Base-by-base conservation (phyloP, 2,329 filamentous ascomycete species). In the Tolypocladium ophioglossoides region DNA sequence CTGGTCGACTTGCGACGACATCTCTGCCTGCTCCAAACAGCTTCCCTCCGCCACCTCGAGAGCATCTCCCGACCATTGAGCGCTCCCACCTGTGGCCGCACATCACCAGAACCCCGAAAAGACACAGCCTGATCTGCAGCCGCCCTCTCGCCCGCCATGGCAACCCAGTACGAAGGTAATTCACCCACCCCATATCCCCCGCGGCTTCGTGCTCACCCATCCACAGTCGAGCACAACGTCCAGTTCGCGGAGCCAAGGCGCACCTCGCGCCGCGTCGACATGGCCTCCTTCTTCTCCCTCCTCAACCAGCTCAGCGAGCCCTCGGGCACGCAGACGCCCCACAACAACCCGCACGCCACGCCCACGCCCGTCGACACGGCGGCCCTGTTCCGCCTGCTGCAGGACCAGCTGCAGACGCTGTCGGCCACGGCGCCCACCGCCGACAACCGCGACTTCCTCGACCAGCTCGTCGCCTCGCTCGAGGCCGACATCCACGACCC, bases 151-250 rank as follows among this genome's bases (percentile, higher is more conserved):
- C 50, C 53, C 64, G 68, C 51, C 60, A 82, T 82, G 79, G 70
- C 78, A 51, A 80, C 74, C 20, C 79, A 78, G 61, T 83, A 83
- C 67, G 79, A 83, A 74, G 71, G 79, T 77, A 66, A 51, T 57
- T 54, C 53, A 14, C 34, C 44, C 44, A 0, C 27, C 49, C 50
- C 37, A 20, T 53, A 44, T 41, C 52, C 44, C 34, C 9, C 0
- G 22, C 20, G 12, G 20, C 47, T 37, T 46, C 46, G 51, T 48
- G 24, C 54, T 53, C 32, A 39, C 53, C 32, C 30, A 20, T 12
- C 41, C 27, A 7, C 59, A 86, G 83, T 86, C 66, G 83, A 86
- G 66, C 83, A 86, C 72, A 80, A 80, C 66, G 80, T 85, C 68
- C 74, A 78, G 61, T 66, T 75, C 55, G 48, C 70, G 34, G 59